Percentiles rank a stretch among this genome's conserved stretches.
phyloP scores from a whole-genome alignment of 208 protist genomes.

The Acanthamoeba quina region DNA sequence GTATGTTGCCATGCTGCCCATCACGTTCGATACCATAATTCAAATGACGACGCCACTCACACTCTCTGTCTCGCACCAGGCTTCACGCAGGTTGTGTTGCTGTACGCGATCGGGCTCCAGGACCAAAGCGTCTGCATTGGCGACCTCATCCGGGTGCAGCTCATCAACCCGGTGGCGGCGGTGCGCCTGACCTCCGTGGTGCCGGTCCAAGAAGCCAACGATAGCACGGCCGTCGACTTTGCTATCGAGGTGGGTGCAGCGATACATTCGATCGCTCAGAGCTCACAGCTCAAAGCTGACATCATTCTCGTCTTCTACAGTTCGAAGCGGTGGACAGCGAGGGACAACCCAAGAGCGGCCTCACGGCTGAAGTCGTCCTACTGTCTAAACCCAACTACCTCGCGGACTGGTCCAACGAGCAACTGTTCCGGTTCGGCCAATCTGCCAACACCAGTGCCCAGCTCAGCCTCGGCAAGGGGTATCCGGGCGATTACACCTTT shows the following conservation, averaged over 20 bases:
- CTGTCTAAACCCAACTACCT: neutral
- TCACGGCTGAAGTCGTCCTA: neutral
- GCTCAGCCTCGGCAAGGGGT: neutral
- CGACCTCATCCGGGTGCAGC: neutral
- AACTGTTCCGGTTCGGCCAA: neutral
- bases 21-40: too few relatives aligned
- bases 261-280: neutral
- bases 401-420: neutral
- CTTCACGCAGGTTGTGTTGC: neutral
- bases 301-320: neutral
- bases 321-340: neutral
- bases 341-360: neutral
- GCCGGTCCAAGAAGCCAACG: neutral
- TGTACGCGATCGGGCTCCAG: neutral
- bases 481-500: neutral
- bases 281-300: too few relatives aligned
- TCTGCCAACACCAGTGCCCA: neutral
- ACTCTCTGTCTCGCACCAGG: neutral
- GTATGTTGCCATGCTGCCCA: too few relatives aligned
- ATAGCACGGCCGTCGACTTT: neutral
- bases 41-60: neutral
- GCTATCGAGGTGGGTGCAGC: neutral
- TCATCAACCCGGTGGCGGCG: constrained; percentile 15
- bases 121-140: neutral
- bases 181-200: neutral